These are phyloP conservation scores for Ogataea hybrid DNA, from an alignment of 1,139 yeast genomes.

Conservation along the genomic window DNA sequence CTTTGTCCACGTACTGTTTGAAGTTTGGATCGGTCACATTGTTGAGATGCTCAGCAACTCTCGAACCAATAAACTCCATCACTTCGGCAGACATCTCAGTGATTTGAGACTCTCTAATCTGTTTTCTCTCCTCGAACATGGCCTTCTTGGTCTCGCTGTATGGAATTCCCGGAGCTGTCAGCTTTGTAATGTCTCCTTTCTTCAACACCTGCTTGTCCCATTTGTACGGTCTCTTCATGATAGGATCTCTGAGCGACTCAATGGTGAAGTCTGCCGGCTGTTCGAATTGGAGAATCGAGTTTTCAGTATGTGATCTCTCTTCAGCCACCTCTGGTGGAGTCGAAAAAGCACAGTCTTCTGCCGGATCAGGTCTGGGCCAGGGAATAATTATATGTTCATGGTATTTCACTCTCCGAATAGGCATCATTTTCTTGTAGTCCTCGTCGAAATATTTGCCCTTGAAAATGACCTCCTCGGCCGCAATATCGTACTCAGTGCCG, in stretches of 20 bases:
- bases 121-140: constrained; percentile 56
- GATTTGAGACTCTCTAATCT: constrained; percentile 44
- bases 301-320: constrained; percentile 74
- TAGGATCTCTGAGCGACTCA: constrained; percentile 69
- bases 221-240: constrained; percentile 57
- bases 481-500: constrained; percentile 62
- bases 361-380: constrained; percentile 81
- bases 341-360: constrained; percentile 57
- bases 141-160: constrained; percentile 59
- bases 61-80: constrained; percentile 66
- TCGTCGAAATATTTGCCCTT: constrained; percentile 71
- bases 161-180: constrained; percentile 79
- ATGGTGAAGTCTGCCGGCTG: constrained; percentile 58
- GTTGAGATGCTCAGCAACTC: constrained; percentile 56
- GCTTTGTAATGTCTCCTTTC: constrained; percentile 58
- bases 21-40: constrained; percentile 32
- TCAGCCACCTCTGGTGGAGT: constrained; percentile 62
- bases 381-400: constrained; percentile 68
- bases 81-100: constrained; percentile 63
- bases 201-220: constrained; percentile 52
- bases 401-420: constrained; percentile 74
- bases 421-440: constrained; percentile 71
- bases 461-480: constrained; percentile 70
- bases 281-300: constrained; percentile 63
- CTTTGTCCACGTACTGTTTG: constrained; percentile 28